A percentile compares a stretch with the other conserved stretches of the same genome.
Evolutionary conservation across 225 moss, liverwort and hornwort genomes (phyloP).

Genomic region (Asterella californica): DNA sequence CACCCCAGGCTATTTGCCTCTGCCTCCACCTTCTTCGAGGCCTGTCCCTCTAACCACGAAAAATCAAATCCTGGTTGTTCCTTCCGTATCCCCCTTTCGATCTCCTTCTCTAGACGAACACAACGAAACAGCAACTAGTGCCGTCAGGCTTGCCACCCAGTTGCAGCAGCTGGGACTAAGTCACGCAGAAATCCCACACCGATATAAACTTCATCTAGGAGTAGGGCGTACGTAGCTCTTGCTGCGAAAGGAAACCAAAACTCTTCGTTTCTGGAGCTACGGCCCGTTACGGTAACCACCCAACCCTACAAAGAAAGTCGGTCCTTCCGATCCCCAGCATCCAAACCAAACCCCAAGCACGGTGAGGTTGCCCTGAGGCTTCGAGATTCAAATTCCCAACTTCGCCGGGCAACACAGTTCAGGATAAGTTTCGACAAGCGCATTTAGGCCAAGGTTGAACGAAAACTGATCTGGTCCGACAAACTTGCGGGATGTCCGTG

Average conservation of each 20-base stretch:
- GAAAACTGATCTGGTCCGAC: not conserved
- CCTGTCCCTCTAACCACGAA: not conserved
- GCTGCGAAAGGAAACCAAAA: not conserved
- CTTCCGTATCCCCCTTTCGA: not conserved
- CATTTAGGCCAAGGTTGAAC: not conserved
- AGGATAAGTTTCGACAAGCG: not conserved
- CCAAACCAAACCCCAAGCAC: not conserved
- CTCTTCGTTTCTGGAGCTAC: not conserved
- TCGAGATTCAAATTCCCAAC: not conserved
- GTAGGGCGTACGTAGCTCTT: not conserved
- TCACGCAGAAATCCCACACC: not conserved
- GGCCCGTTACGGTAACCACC: not conserved
- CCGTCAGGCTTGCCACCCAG: not conserved
- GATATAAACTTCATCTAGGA: not conserved
- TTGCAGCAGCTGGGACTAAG: not conserved
- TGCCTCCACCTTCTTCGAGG: not conserved
- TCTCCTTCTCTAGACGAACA: not conserved
- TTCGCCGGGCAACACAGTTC: not conserved
- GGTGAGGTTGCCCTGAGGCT: not conserved
- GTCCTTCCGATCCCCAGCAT: not conserved
- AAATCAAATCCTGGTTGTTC: conserved; percentile 1
- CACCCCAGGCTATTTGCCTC: not conserved
- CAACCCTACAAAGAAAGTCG: not conserved
- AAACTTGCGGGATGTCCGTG: not conserved
- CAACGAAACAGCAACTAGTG: not conserved